Conservation (phyloP, 2,329 filamentous ascomycete species). For the Myriosclerotinia duriaeana region DNA sequence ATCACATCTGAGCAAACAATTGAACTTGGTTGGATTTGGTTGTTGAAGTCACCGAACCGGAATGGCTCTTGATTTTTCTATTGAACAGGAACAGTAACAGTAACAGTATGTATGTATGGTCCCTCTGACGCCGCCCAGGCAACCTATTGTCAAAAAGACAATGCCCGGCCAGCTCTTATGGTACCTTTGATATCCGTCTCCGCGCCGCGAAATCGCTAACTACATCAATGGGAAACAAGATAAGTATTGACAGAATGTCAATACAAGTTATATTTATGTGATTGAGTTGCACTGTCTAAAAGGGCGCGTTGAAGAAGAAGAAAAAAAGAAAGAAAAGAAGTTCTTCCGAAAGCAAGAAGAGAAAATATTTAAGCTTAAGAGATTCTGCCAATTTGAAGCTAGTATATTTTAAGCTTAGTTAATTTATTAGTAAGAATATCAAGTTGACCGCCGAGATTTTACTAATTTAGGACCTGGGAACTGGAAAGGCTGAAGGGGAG, state of each 20-base stretch:
- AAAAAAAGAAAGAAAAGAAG: too few species aligned
- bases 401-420: slow-evolving; percentile 7
- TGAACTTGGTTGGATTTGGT: neutral
- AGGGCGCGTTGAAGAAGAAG: slow-evolving; percentile 64
- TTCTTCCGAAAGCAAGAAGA: too few species aligned
- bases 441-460: slow-evolving; percentile 14
- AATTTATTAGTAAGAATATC: neutral
- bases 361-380: too few species aligned
- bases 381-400: neutral
- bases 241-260: slow-evolving; percentile 68
- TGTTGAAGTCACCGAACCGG: neutral
- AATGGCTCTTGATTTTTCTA: neutral
- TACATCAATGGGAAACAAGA: slow-evolving; percentile 60
- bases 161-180: slow-evolving; percentile 60
- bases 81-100: neutral
- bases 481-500: neutral
- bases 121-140: slow-evolving; percentile 83
- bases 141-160: slow-evolving; percentile 49
- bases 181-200: slow-evolving; percentile 53
- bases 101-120: slow-evolving; percentile 55
- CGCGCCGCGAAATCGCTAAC: slow-evolving; percentile 58
- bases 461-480: slow-evolving; percentile 18
- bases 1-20: neutral
- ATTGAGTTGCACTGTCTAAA: slow-evolving; percentile 82
- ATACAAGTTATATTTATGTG: slow-evolving; percentile 54